These are phyloP conservation scores for Rhynchospora breviuscula DNA, from an alignment of 176 grass and related monocot species.

Conservation along the genomic window DNA sequence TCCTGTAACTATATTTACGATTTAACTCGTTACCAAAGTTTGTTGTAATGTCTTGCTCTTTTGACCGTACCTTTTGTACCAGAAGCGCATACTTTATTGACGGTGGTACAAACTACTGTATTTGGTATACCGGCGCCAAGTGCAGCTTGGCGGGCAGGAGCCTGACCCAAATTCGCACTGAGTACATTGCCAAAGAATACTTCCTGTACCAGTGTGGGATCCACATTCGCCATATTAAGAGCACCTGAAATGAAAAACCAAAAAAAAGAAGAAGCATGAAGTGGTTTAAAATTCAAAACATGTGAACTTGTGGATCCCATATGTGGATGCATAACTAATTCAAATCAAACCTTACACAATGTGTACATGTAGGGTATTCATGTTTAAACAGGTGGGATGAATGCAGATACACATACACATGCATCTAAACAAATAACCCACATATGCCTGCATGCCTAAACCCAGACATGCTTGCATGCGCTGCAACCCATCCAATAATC, in stretches of 20 bases:
- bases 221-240: constrained; percentile 61
- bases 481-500: background rate
- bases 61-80: constrained; percentile 70
- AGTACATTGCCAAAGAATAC: constrained; percentile 89
- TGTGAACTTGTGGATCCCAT: background rate
- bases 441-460: background rate
- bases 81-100: constrained; percentile 95
- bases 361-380: background rate
- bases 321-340: background rate
- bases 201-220: constrained; percentile 76
- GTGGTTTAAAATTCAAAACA: background rate
- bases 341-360: background rate
- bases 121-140: constrained; percentile 83
- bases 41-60: background rate
- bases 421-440: background rate
- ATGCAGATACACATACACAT: background rate
- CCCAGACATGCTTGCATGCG: background rate
- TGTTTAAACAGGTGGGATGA: constrained; percentile 9
- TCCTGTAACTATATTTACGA: background rate
- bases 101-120: constrained; percentile 68
- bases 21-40: background rate
- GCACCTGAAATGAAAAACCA: constrained; percentile 35
- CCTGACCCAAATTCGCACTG: constrained; percentile 95
- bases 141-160: constrained; percentile 82
- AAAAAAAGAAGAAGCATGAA: background rate